phyloP scores from a whole-genome alignment of 2,329 filamentous ascomycete genomes.

The Ascochyta viciae-villosae region DNA sequence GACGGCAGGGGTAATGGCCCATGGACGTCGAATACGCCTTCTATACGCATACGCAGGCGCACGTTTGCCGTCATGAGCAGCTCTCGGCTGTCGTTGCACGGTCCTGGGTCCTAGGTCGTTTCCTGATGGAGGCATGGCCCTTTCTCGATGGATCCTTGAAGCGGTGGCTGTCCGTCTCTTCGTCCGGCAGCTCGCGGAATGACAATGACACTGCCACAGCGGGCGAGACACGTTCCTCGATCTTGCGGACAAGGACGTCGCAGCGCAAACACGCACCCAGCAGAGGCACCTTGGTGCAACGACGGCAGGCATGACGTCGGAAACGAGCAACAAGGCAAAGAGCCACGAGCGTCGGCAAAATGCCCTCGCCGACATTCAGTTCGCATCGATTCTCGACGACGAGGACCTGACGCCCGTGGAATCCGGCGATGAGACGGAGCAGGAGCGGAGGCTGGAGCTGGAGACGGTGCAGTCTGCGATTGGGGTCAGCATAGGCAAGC shows the following conservation, averaged over 20 bases:
- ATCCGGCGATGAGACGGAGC: slow-evolving; percentile 53
- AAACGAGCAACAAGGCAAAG: not conserved
- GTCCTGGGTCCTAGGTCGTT: not conserved
- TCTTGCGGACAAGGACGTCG: slow-evolving; percentile 16
- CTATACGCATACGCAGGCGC: slow-evolving; percentile 10
- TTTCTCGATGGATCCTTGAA: slow-evolving; percentile 9
- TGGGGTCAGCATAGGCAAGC: slow-evolving; percentile 65
- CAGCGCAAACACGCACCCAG: slow-evolving; percentile 14
- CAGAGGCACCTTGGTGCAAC: slow-evolving; percentile 11
- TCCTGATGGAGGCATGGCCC: slow-evolving; percentile 11
- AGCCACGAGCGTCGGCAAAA: slow-evolving; percentile 33
- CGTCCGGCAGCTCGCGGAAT: slow-evolving; percentile 33
- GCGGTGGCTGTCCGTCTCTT: slow-evolving; percentile 15
- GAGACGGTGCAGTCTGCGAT: slow-evolving; percentile 57
- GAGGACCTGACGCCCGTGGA: slow-evolving; percentile 49
- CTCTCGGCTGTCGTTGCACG: slow-evolving; percentile 10
- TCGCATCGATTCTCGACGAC: slow-evolving; percentile 50
- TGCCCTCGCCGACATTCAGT: slow-evolving; percentile 52
- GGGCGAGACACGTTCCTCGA: slow-evolving; percentile 25
- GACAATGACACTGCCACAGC: slow-evolving; percentile 39
- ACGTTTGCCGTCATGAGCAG: slow-evolving; percentile 19
- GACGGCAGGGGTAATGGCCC: slow-evolving; percentile 2
- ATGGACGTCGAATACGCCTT: slow-evolving; percentile 2
- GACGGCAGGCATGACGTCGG: slow-evolving; percentile 31
- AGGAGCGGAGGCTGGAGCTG: slow-evolving; percentile 38